phyloP scores from a whole-genome alignment of 2,329 filamentous ascomycete genomes.

The Fusarium coicis region DNA sequence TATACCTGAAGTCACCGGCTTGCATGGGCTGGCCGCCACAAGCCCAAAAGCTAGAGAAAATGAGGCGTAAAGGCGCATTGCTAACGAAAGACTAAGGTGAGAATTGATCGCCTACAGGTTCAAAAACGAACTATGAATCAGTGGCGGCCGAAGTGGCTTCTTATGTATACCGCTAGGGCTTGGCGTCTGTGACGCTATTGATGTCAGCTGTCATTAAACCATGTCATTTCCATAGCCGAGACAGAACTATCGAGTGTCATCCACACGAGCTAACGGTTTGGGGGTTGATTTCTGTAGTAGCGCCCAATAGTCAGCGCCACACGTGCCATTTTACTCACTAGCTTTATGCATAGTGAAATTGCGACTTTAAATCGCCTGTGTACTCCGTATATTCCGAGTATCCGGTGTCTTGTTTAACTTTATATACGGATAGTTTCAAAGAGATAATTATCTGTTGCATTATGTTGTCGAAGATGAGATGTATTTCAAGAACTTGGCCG shows the following conservation, averaged over 20 bases:
- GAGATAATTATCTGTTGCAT: too few species aligned
- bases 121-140: not conserved
- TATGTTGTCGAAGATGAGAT: not conserved
- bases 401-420: rapidly evolving
- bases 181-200: not conserved
- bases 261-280: not conserved
- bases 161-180: not conserved
- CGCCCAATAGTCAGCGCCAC: not conserved
- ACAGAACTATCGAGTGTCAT: not conserved
- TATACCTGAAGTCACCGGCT: not conserved
- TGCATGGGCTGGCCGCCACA: not conserved
- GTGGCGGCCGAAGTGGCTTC: not conserved
- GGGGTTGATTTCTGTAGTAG: not conserved
- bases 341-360: not conserved
- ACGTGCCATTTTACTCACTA: not conserved
- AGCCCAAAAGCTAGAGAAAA: not conserved
- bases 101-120: not conserved
- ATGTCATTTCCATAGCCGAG: not conserved
- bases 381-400: rapidly evolving
- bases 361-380: not conserved
- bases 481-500: rapidly evolving
- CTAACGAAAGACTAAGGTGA: not conserved
- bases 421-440: too few species aligned
- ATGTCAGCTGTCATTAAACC: not conserved
- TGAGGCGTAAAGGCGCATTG: not conserved